Conservation (phyloP, 306 rosid species). For the Gleditsia sinensis region DNA sequence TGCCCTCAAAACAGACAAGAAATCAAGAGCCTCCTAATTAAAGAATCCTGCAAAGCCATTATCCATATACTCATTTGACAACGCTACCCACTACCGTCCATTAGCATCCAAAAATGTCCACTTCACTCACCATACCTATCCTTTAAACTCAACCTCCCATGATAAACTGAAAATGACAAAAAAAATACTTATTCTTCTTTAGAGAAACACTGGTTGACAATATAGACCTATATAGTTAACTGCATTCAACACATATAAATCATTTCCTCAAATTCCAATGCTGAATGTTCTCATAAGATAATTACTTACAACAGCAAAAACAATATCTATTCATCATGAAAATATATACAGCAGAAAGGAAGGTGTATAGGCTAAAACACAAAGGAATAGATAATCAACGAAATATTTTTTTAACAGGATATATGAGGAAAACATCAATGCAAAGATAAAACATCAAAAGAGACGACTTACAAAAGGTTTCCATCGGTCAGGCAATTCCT, state of each 20-base stretch:
- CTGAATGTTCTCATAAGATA: neutral
- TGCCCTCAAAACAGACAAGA: neutral
- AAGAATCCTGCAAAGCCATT: neutral
- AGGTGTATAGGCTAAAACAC: neutral
- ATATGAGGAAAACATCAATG: neutral
- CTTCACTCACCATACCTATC: neutral
- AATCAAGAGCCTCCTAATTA: neutral
- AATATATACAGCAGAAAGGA: neutral
- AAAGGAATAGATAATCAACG: neutral
- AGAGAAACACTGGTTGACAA: neutral
- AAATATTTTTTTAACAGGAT: neutral
- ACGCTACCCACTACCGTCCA: neutral
- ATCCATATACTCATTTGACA: neutral
- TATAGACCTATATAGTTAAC: neutral
- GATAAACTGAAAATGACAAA: neutral
- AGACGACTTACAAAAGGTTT: constrained; percentile 80
- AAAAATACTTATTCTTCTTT: neutral
- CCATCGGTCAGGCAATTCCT: constrained; percentile 88
- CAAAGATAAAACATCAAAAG: neutral
- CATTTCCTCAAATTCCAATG: neutral
- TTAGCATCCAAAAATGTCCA: neutral
- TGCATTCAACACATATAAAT: neutral
- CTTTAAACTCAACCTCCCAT: neutral
- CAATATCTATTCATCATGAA: neutral
- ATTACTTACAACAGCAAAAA: neutral